These are phyloP conservation scores for Barnettozyma siamensis DNA, from an alignment of 805 yeast species.

Conservation along the genomic window DNA sequence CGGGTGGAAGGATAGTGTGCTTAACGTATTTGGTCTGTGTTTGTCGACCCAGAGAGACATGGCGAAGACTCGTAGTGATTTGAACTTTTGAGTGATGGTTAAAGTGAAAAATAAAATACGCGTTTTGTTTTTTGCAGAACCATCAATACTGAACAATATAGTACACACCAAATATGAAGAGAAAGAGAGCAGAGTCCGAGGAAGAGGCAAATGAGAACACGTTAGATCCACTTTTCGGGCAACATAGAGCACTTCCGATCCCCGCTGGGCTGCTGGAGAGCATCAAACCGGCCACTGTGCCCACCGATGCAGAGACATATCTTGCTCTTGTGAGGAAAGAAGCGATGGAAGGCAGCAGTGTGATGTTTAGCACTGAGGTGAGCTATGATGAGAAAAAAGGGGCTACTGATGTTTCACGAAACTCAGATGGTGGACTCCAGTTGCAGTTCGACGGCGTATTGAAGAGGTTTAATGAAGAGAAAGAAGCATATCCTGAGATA, in stretches of 20 bases:
- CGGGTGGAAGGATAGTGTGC: constrained; percentile 59
- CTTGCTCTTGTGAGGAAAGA: constrained; percentile 23
- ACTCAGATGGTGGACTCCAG: constrained; percentile 3
- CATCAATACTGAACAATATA: too few species aligned
- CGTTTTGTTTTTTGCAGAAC: too few species aligned
- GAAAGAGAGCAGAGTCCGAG: background rate
- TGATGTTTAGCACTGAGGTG: constrained; percentile 7
- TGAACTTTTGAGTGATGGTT: background rate
- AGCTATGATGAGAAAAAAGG: constrained; percentile 4
- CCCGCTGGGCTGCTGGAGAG: constrained; percentile 11
- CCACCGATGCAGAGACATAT: constrained; percentile 23
- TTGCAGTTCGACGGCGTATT: background rate
- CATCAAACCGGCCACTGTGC: constrained; percentile 14
- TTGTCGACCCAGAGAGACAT: constrained; percentile 98
- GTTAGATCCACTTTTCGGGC: constrained; percentile 4
- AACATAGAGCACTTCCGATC: constrained; percentile 22
- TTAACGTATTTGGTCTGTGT: constrained; percentile 70
- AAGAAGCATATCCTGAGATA: constrained; percentile 8
- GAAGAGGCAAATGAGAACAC: background rate
- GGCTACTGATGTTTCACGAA: background rate
- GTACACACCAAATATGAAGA: too few species aligned
- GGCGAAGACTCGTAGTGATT: background rate
- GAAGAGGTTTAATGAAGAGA: constrained; percentile 6
- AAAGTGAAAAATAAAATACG: background rate
- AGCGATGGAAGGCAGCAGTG: constrained; percentile 13